These are phyloP conservation scores for Porphyra umbilicalis DNA, from an alignment of 31 red algal genomes.

Conservation along the genomic window DNA sequence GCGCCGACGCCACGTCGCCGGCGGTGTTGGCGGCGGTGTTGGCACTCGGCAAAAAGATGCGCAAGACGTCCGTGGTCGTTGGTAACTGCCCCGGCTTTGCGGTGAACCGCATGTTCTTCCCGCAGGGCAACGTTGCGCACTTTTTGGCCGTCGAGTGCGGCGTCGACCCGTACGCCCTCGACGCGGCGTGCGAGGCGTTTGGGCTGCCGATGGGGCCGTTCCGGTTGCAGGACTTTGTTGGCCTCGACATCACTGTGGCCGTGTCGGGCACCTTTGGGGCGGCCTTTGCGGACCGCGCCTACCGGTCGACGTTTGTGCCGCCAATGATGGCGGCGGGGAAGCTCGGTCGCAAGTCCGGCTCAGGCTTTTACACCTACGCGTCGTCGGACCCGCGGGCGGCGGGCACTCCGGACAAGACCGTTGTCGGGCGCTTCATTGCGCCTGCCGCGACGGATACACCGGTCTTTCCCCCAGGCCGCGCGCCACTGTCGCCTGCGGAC, in stretches of 20 bases:
- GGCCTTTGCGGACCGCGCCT: constrained; percentile 76
- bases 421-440: constrained; percentile 40
- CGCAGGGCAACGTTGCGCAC: constrained; percentile 75
- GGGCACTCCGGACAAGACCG: constrained; percentile 28
- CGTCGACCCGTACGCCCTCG: constrained; percentile 83
- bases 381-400: constrained; percentile 7
- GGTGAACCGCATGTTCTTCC: constrained; percentile 94
- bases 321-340: constrained; percentile 61
- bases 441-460: constrained; percentile 9
- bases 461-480: neutral
- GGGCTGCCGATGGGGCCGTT: constrained; percentile 98
- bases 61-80: constrained; percentile 86
- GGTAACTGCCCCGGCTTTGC: constrained; percentile 98
- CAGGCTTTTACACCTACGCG: constrained; percentile 80
- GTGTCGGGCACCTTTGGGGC: constrained; percentile 60
- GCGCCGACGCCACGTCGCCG: constrained; percentile 52
- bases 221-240: constrained; percentile 78
- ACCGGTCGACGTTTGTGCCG: constrained; percentile 22
- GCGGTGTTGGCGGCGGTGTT: constrained; percentile 66
- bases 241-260: constrained; percentile 85
- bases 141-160: constrained; percentile 55
- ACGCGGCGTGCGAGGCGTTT: constrained; percentile 75
- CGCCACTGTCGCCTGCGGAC: constrained; percentile 9
- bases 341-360: constrained; percentile 90
- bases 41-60: constrained; percentile 77